Evolutionary conservation across 176 grass and related monocot genomes (phyloP), one percentile per base, ranked within the genome.

Genomic region (Avena insularis): DNA sequence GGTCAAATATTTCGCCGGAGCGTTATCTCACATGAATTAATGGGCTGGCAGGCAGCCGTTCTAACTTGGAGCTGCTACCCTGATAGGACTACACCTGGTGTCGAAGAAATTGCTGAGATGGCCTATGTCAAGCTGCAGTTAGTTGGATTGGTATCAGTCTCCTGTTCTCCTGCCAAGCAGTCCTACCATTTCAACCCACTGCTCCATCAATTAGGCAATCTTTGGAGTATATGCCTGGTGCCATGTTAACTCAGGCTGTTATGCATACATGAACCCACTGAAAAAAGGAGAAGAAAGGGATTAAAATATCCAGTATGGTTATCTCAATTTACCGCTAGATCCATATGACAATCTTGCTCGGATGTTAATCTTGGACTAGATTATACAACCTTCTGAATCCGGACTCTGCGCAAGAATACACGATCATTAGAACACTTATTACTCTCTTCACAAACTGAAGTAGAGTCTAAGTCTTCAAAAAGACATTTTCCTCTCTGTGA

Each of bases 131-230:
- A 64, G 40, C 43, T 47, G 45, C 23, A 64, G 23, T 67, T 81
- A 54, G 27, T 69, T 54, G 51, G 50, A 17, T 68, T 31, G 31
- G 7, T 58, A 45, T 45, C 35, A 58, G 21, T 9, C 66, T 58
- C 35, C 9, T 25, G 33, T 25, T 83, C n/a, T 27, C 4, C 20
- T 58, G 27, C 50, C 13, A 21, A 10, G 25, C 25, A 45, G 33
- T 45, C 6, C 3, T 25, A 17, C 20, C 36, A 71, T 55, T 68
- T 36, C 27, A 53, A 25, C 35, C 47, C 46, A 4, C 5, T 54
- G 61, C 61, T 81, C 62, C 15, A 81, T 31, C 79, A 81, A 81
- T 15, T 82, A 5, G 17, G 46, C 46, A 9, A 54, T 46, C 46
- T n/a, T 17, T 71, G 51, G 35, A 71, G 57, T 71, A 68, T 68